Evolutionary conservation across 2,329 filamentous ascomycete genomes (phyloP).

Genomic region (Sordariomycetes sp.): DNA sequence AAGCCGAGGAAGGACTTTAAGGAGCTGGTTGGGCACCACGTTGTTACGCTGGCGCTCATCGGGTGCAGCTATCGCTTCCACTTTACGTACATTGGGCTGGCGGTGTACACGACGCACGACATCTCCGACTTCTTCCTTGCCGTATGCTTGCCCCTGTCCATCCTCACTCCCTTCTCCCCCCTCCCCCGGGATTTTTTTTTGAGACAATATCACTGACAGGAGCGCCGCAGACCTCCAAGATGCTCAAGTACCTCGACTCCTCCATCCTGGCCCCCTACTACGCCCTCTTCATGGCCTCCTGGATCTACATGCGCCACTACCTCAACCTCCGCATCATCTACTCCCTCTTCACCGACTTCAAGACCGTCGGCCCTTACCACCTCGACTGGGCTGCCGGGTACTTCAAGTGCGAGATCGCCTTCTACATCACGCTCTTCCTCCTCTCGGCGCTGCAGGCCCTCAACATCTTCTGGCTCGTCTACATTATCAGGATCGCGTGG

Average conservation of each 20-base stretch:
- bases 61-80: conserved; percentile 86
- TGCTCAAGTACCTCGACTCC: conserved; percentile 79
- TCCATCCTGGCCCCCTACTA: conserved; percentile 74
- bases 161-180: neutral
- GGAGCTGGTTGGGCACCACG: conserved; percentile 82
- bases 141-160: conserved; percentile 35
- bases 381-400: conserved; percentile 65
- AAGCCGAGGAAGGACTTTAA: conserved; percentile 92
- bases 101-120: conserved; percentile 90
- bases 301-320: conserved; percentile 85
- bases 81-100: conserved; percentile 88
- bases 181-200: neutral
- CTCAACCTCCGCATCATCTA: conserved; percentile 66
- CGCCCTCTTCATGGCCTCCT: conserved; percentile 64
- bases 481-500: conserved; percentile 63
- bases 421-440: conserved; percentile 52
- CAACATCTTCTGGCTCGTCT: conserved; percentile 73
- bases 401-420: conserved; percentile 62
- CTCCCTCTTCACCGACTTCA: conserved; percentile 63
- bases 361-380: conserved; percentile 60
- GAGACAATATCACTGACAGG: too few relatives aligned
- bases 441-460: conserved; percentile 57
- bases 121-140: conserved; percentile 93
- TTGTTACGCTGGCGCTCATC: conserved; percentile 78
- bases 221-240: conserved; percentile 80